phyloP scores from a whole-genome alignment of 192 early-diverging fungal species.

The Linnemannia elongata region DNA sequence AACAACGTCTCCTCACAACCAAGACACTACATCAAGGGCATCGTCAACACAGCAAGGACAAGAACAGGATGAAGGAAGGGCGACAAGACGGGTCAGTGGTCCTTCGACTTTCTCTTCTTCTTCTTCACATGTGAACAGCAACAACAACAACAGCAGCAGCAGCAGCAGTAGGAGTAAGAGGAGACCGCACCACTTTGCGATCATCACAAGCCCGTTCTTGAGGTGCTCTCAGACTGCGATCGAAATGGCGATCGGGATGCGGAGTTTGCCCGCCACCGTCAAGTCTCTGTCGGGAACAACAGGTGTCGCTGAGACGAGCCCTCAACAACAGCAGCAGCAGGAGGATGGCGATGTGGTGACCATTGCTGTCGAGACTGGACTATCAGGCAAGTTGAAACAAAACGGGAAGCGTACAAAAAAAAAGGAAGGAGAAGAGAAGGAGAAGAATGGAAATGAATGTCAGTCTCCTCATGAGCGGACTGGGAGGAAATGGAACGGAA shows the following conservation, averaged over 20 bases:
- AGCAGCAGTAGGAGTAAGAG: constrained; percentile 1
- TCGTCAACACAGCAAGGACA: background rate
- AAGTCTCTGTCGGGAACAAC: background rate
- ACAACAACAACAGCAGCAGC: background rate
- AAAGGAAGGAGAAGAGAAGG: background rate
- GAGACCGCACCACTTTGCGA: constrained; percentile 48
- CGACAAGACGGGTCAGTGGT: background rate
- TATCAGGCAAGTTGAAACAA: constrained; percentile 38
- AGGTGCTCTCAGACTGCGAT: constrained; percentile 54
- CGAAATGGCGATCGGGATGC: constrained; percentile 52
- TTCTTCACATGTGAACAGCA: background rate
- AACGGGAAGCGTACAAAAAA: background rate
- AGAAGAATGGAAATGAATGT: background rate
- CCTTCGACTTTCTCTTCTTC: background rate
- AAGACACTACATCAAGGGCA: background rate
- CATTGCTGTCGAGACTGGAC: constrained; percentile 41
- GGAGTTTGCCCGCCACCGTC: background rate
- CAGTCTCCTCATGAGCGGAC: background rate
- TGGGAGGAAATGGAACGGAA: background rate
- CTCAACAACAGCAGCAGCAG: background rate
- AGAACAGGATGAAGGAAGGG: background rate
- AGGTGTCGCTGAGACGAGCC: background rate
- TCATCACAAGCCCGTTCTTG: constrained; percentile 53
- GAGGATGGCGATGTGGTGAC: constrained; percentile 32
- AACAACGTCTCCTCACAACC: background rate